A percentile compares a stretch with the other conserved stretches of the same genome.
Evolutionary conservation across 495 filamentous ascomycete genomes (phyloP).

Genomic region (Neurospora hispaniola): DNA sequence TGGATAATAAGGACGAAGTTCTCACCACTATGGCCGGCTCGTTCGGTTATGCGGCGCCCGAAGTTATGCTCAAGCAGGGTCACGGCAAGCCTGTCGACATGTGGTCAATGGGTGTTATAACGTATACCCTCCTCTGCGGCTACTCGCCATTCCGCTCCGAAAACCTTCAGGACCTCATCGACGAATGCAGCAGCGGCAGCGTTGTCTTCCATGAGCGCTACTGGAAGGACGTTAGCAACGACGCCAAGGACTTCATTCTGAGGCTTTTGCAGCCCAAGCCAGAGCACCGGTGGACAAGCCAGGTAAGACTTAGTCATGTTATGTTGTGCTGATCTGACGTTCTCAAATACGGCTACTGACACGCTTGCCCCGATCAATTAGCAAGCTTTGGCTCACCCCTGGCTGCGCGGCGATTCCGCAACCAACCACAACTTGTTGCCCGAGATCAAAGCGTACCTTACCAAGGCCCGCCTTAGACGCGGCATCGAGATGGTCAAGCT

Average conservation of each 20-base stretch:
- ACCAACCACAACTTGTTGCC: conserved; percentile 94
- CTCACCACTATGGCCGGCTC: conserved; percentile 98
- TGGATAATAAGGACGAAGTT: conserved; percentile 79
- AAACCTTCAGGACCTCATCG: conserved; percentile 84
- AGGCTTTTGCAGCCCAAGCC: conserved; percentile 71
- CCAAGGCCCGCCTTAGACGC: conserved; percentile 77
- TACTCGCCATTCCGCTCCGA: conserved; percentile 98
- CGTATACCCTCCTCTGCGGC: conserved; percentile 97
- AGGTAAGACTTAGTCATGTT: conserved; percentile 37
- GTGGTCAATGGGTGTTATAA: conserved; percentile 98
- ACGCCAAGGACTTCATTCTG: conserved; percentile 92
- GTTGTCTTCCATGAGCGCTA: conserved; percentile 97
- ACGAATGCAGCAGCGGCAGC: conserved; percentile 80
- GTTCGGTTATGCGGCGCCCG: conserved; percentile 94
- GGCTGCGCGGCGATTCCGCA: conserved; percentile 85
- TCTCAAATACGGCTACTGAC: background rate
- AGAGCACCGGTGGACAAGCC: conserved; percentile 64
- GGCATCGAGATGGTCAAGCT: conserved; percentile 97
- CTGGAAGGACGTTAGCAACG: conserved; percentile 93
- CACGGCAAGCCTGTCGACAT: conserved; percentile 99
- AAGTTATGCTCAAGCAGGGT: conserved; percentile 96
- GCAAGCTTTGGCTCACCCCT: conserved; percentile 73
- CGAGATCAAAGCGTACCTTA: conserved; percentile 91
- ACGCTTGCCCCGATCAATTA: conserved; percentile 15
- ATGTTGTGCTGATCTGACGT: conserved; percentile 7